Base-by-base conservation (phyloP, 352 stramenopile genomes). In the Globisporangium cylindrosporum region DNA sequence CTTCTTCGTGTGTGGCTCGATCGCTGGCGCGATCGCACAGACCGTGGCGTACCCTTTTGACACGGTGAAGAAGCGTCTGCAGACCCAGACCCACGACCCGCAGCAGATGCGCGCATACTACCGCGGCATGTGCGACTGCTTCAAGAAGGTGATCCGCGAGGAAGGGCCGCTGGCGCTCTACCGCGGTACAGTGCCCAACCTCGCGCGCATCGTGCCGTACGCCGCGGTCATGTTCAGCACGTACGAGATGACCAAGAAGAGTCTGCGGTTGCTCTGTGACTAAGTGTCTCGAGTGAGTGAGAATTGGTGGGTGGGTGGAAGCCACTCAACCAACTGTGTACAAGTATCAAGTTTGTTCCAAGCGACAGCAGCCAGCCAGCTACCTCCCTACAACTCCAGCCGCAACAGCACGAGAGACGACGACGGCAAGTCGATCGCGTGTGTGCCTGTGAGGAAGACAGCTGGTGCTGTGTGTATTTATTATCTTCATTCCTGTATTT, bases 41-140 rank as follows among this genome's bases (percentile, higher is more conserved):
- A 91, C 86, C n/a, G 86, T 91, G 22, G 81, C 86, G 38, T 95
- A 95, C 68, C 86, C 88, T 55, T 95, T 95, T 63, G 86, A 95
- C 68, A 90, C 82, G 36, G 81, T 95, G 24, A 93, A 93, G 72
- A 93, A 92, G 71, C 82, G 86, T 6, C 80, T 95, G 56, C 88
- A 95, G 71, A 77, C 67, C 3, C 81, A 92, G 67, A 62, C 46
- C 14, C 15, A 27, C 36, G n/a, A 46, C 10, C 46, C 41, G 57
- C 49, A 66, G 25, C 18, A 59, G 24, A 32, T 22, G 12, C 61
- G 48, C 48, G n/a, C 56, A 25, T 74, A 85, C 67, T 92, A 93
- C 67, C 75, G 78, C 32, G 85, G 87, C 59, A 94, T 89, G 79
- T 60, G 79, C 46, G 86, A 93, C 73, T 93, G 86, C 73, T 92